A percentile compares a stretch with the other conserved stretches of the same genome.
Conservation (phyloP, 2,329 filamentous ascomycete genomes). For the Diaporthe eres region DNA sequence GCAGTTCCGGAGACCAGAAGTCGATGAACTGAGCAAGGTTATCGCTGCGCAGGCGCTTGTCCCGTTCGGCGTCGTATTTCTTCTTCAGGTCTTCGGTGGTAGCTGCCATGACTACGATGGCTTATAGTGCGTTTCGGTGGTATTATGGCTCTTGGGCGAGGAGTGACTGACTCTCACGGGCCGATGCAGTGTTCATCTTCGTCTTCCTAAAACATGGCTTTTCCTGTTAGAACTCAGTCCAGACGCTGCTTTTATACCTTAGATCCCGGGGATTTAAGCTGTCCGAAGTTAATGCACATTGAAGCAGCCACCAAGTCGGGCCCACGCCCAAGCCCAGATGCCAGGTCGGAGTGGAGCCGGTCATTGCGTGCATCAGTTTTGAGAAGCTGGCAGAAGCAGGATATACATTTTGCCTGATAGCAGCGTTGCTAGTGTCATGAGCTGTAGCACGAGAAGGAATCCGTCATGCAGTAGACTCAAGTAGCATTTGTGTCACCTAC, state of each 20-base stretch:
- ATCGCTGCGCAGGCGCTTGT: not conserved
- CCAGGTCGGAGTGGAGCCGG: not conserved
- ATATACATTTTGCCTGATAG: not conserved
- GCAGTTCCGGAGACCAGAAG: not conserved
- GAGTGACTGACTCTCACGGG: not conserved
- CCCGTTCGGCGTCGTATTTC: conserved; percentile 7
- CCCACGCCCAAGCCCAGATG: not conserved
- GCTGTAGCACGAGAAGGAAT: not conserved
- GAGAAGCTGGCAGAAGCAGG: not conserved
- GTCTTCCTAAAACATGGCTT: no score
- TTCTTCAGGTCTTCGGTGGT: not conserved
- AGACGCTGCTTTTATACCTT: not conserved
- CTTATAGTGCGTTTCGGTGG: no score
- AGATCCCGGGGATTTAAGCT: not conserved
- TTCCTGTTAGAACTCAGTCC: not conserved
- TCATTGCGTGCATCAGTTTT: not conserved
- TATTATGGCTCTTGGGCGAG: not conserved
- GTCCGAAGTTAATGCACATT: not conserved
- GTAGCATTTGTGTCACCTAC: not conserved
- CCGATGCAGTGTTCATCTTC: not conserved
- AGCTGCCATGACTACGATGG: not conserved
- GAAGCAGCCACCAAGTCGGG: not conserved
- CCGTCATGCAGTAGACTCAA: not conserved
- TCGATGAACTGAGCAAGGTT: not conserved
- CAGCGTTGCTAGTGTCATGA: not conserved